A percentile compares a stretch with the other conserved stretches of the same genome.
Evolutionary conservation across 2,329 filamentous ascomycete genomes (phyloP).

Genomic region (Aspergillus clavatus): DNA sequence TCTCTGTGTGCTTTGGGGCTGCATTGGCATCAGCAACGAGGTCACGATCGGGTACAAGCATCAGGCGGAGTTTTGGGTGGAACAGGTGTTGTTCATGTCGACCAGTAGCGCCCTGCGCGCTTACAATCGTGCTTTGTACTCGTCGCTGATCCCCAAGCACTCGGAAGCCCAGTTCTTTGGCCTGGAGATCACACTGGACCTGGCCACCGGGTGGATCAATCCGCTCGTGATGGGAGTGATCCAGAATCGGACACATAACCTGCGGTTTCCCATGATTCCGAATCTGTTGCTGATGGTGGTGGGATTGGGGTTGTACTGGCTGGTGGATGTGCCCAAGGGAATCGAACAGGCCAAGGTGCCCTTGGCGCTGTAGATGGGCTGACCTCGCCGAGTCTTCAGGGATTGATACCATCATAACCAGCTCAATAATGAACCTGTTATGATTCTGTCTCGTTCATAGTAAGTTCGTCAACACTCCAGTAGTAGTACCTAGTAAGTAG

Average conservation of each 20-base stretch:
- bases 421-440: no score
- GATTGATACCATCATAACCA: no score
- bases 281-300: constrained; percentile 12
- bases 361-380: neutral
- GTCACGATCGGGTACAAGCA: constrained; percentile 13
- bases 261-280: constrained; percentile 12
- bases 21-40: constrained; percentile 10
- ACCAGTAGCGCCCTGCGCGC: constrained; percentile 10
- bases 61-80: constrained; percentile 11
- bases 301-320: constrained; percentile 5
- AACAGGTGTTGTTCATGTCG: constrained; percentile 12
- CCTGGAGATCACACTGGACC: constrained; percentile 10
- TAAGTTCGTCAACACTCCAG: no score
- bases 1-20: constrained; percentile 11
- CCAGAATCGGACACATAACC: constrained; percentile 11
- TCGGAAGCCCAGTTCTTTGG: constrained; percentile 13
- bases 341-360: constrained; percentile 12
- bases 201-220: constrained; percentile 13
- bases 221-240: constrained; percentile 11
- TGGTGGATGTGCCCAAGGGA: constrained; percentile 9
- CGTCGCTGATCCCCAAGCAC: constrained; percentile 8
- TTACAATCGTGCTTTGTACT: constrained; percentile 10
- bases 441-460: no score
- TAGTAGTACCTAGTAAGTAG: no score
- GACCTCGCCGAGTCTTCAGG: no score